Base-by-base conservation (phyloP, 768 basidiomycete species). In the Xerocomus brunneocitrinus region DNA sequence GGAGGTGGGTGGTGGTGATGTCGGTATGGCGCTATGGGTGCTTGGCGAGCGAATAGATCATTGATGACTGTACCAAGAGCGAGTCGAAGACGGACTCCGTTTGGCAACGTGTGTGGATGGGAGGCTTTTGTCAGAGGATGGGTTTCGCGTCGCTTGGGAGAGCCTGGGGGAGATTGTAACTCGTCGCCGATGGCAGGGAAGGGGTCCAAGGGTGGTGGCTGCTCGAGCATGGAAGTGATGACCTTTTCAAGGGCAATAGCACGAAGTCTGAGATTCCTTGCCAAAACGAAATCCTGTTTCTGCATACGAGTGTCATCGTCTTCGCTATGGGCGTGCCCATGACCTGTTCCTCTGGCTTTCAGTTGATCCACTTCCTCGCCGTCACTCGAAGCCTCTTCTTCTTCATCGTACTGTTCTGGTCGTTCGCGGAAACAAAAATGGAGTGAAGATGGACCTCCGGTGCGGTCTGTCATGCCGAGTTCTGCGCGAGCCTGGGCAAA, bases 211-310 rank as follows among this genome's bases (percentile, higher is more conserved):
- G 81, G 79, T 2, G 89, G 89, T 0, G 87, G 85, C 57, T 91
- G 88, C 50, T 83, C 82, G 13, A 92, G 80, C 88, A 92, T 91
- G 42, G 84, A 78, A 0, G 80, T 82, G 46, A 89, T 79, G 40
- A 92, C 88, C 62, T 89, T 91, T 67, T 92, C 91, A 19, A 92
- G 76, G 12, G 86, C 85, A 58, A 91, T 88, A 1, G 91, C 87
- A 28, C 87, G 83, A 28, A 89, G 73, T 51, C 87, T 76, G 32
- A 91, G 78, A 47, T 67, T 75, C 25, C 82, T 74, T 3, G 90
- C 89, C 24, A 89, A 76, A 5, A 67, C 61, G 0, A 89, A 68
- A 62, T 90, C 82, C 62, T 88, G 86, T 36, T 68, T 72, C 36
- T 76, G 76, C 49, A 78, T 68, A 38, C 79, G 70, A 34, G 78